These are phyloP conservation scores for Datisca glomerata DNA, from an alignment of 306 rosid species.

Conservation along the genomic window DNA sequence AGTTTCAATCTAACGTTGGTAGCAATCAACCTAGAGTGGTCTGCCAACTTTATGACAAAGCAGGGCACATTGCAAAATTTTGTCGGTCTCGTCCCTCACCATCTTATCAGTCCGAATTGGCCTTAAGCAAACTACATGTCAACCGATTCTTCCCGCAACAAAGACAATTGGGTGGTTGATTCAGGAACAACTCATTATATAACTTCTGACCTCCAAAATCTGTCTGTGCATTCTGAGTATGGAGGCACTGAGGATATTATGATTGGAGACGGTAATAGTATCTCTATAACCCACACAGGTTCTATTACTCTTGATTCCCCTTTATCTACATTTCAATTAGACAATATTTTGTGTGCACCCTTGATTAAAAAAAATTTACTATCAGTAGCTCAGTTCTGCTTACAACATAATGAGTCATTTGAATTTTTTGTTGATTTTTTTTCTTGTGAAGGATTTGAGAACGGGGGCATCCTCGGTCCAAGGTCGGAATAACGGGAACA, in stretches of 20 bases:
- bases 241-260: neutral
- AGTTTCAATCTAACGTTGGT: too few species aligned
- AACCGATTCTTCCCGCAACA: neutral
- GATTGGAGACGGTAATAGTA: neutral
- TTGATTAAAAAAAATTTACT: too few species aligned
- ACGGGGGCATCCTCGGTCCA: neutral
- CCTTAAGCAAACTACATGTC: neutral
- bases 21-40: too few species aligned
- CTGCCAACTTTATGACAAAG: too few species aligned
- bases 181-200: neutral
- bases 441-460: slow-evolving; percentile 1
- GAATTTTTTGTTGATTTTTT: neutral
- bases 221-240: neutral
- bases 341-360: neutral
- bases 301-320: neutral
- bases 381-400: neutral
- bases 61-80: neutral
- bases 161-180: neutral
- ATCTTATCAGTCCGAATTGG: neutral
- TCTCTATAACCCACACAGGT: neutral
- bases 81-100: too few species aligned
- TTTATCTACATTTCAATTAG: neutral
- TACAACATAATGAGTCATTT: neutral
- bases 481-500: slow-evolving; percentile 1
- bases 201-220: neutral